phyloP scores from a whole-genome alignment of 495 filamentous ascomycete genomes.

The Hamigera avellanea region DNA sequence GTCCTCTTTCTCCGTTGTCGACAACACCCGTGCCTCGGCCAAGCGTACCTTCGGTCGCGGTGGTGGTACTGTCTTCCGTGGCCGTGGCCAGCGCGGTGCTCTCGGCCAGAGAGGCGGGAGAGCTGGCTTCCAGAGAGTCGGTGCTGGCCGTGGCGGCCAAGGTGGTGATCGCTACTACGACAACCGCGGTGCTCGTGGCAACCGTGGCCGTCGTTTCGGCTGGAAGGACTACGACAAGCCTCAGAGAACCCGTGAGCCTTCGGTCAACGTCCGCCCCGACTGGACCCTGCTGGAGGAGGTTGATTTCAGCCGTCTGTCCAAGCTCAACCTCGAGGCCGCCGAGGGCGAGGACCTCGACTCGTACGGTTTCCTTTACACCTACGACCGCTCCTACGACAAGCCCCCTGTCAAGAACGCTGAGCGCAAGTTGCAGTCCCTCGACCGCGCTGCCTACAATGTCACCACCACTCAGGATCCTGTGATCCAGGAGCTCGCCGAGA shows the following conservation, averaged over 20 bases:
- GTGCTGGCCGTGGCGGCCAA: conserved; percentile 50
- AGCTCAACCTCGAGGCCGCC: conserved; percentile 88
- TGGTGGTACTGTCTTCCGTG: conserved; percentile 77
- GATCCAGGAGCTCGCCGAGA: conserved; percentile 92
- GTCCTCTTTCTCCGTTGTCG: conserved; percentile 93
- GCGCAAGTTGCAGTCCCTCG: conserved; percentile 73
- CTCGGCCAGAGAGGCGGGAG: conserved; percentile 36
- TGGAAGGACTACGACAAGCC: conserved; percentile 99
- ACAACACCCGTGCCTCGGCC: conserved; percentile 73
- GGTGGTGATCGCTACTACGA: conserved; percentile 54
- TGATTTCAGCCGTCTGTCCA: conserved; percentile 86
- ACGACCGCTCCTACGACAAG: conserved; percentile 91
- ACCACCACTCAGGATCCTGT: conserved; percentile 91
- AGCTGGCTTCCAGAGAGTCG: conserved; percentile 56
- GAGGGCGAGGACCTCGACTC: conserved; percentile 89
- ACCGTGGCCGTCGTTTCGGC: conserved; percentile 74
- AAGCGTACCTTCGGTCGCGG: conserved; percentile 84
- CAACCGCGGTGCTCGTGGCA: conserved; percentile 41
- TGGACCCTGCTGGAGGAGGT: conserved; percentile 97
- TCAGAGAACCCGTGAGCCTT: conserved; percentile 86
- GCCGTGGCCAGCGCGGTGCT: conserved; percentile 58
- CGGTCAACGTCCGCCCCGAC: conserved; percentile 84
- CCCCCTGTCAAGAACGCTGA: conserved; percentile 77
- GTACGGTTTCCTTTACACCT: conserved; percentile 96
- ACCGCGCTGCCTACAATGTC: conserved; percentile 94